Base-by-base conservation (phyloP, 768 basidiomycete species). In the Russula lepida region DNA sequence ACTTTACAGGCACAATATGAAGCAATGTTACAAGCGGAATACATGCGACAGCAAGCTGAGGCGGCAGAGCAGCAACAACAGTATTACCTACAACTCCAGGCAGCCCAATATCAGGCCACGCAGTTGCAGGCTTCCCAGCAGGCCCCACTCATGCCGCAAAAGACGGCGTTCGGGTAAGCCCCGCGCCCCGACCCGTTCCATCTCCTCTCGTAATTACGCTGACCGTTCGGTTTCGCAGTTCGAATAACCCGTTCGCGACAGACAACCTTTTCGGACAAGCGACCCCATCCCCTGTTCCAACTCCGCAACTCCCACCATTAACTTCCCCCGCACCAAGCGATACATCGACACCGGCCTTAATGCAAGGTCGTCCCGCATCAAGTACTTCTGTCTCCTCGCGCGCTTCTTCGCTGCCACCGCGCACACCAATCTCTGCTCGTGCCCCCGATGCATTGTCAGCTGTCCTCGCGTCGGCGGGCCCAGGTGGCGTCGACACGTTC, bases 221-320 rank as follows among this genome's bases (percentile, higher is more conserved):
- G 41, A 46, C 54, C 27, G 12, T 3, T 1, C 6, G 13, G 19
- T 19, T 17, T 28, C 19, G 32, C 27, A 60, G 59, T 6, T 60
- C 59, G 15, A 60, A 56, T n/a, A 50, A 47, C 66, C 43, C 69
- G 71, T 62, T 61, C 21, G 56, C 58, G n/a, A n/a, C 51, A 37
- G 74, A 67, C 19, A 97, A 97, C 71, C 93, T 93, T 1, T 95
- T 95, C 67, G 92, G 89, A 9, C 63, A 56, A 4, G 32, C 57
- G 2, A 28, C 62, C 37, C 58, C 68, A 8, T 69, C 49, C 68
- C 68, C 56, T n/a, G 74, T 78, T 28, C 73, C 81, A 28, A 70
- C 78, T 17, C 54, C 69, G 53, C 72, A 75, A 59, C 75, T 74
- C 33, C 60, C 69, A 8, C 41, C 27, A 17, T 23, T 58, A 33